Evolutionary conservation across 495 filamentous ascomycete species (phyloP), one percentile per base, ranked within the genome.

Genomic region (Darksidea phi): DNA sequence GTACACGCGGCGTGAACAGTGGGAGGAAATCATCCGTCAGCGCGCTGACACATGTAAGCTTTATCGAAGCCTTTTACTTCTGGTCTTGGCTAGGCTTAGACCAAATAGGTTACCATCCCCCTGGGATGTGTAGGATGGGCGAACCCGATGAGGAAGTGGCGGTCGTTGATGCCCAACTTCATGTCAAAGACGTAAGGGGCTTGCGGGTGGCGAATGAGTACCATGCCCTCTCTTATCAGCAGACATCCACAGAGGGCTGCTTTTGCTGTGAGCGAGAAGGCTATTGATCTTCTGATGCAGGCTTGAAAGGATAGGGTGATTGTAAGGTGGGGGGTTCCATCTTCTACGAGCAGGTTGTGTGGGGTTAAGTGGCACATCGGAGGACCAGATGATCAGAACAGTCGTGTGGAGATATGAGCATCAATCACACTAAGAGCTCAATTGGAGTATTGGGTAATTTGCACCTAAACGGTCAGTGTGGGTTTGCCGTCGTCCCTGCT

Each of bases 231-330:
- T 6, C 64, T 82, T 10, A 76, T 78, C 32, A 78, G 79, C 5
- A 79, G 81, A 11, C 82, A 84, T 53, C 80, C 83, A 0, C 79
- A 82, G 59, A 79, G 83, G 72, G 78, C 80, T 15, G 82, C 78
- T 0, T 85, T 82, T 60, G 81, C 80, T 50, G 75, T 87, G 60
- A 79, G 78, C 1, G 79, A 85, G 70, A 80, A 82, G 61, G 83
- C 79, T 32, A 80, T 79, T 0, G 82, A 82, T 60, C 28, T 32
- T 10, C 28, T 32, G 3, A 4, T 32, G 28, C n/a, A n/a, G n/a
- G n/a, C n/a, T n/a, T n/a, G n/a, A n/a, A n/a, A n/a, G n/a, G n/a
- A n/a, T n/a, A n/a, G n/a, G n/a, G n/a, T n/a, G n/a, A n/a, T n/a
- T n/a, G n/a, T n/a, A n/a, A n/a, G n/a, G n/a, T n/a, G n/a, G n/a